A percentile compares a stretch with the other conserved stretches of the same genome.
phyloP scores from a whole-genome alignment of 331 rosid species.

The Arachis monticola region DNA sequence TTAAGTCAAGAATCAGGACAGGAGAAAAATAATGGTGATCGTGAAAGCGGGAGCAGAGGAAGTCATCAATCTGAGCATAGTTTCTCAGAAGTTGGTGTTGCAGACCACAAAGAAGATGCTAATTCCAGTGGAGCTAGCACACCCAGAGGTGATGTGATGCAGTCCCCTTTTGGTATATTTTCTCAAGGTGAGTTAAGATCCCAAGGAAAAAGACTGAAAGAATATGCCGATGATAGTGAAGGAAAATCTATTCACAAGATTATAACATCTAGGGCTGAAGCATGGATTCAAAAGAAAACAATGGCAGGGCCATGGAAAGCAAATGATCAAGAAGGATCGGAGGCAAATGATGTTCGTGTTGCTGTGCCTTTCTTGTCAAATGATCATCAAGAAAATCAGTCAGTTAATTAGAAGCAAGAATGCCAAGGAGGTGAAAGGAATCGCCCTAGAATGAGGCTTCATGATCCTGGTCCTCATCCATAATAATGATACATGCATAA shows the following conservation, averaged over 20 bases:
- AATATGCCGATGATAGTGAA: no score
- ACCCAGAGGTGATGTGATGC: no score
- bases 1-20: slow-evolving; percentile 69
- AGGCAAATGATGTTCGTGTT: slow-evolving; percentile 50
- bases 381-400: slow-evolving; percentile 34
- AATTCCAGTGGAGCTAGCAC: no score
- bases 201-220: no score
- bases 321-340: slow-evolving; percentile 68
- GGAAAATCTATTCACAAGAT: no score
- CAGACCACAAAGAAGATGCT: no score
- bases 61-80: slow-evolving; percentile 71
- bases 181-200: no score
- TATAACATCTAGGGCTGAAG: no score
- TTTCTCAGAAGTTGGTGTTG: slow-evolving; percentile 46
- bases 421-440: slow-evolving; percentile 58
- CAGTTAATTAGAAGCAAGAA: slow-evolving; percentile 30
- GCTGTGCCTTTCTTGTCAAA: slow-evolving; percentile 66
- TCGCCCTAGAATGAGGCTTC: slow-evolving; percentile 68
- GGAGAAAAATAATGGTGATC: slow-evolving; percentile 66
- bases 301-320: slow-evolving; percentile 88
- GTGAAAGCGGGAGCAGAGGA: slow-evolving; percentile 74
- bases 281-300: no score
- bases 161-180: no score
- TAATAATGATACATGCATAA: slow-evolving; percentile 51
- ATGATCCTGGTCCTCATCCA: slow-evolving; percentile 74